Base-by-base conservation (phyloP, 2,329 filamentous ascomycete species). In the Didymella keratinophila region DNA sequence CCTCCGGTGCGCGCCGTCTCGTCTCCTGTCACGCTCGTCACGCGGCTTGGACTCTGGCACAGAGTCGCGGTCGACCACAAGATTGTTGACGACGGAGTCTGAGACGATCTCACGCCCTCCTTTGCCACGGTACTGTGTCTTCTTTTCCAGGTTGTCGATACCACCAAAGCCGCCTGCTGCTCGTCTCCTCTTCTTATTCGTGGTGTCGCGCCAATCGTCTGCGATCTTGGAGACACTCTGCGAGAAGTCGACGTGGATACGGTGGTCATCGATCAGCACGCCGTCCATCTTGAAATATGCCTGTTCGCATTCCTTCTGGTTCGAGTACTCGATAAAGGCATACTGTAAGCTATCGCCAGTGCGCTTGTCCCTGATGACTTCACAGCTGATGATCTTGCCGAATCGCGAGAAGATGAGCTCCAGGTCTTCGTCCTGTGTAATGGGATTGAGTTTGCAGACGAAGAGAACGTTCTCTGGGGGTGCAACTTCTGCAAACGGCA, bases 281-380 rank as follows among this genome's bases (percentile, higher is more conserved):
- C 90, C 92, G 76, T 99, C 93, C 95, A 99, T 99, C 80, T 99
- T 99, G 81, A 96, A 95, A 73, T 97, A 99, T 2, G 95, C 95
- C 51, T 91, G 87, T 78, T 99, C 95, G 76, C 95, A 98, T 52
- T 94, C 91, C 66, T 89, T 87, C 78, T 97, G 95, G 54, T 96
- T 90, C 58, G 94, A 91, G 70, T 94, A 99, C 75, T 99, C 95
- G 71, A 99, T 96, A 68, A 99, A 99, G 1, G 95, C 93, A 74
- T 99, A 99, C 76, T 99, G 95, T 47, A 99, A 80, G 71, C 92
- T 97, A 78, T 99, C 95, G 4, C 93, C 93, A 0, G 94, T 97
- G 71, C 92, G 92, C 73, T 91, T 91, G 76, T 99, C 95, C 47
- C 94, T 86, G 62, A 99, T 97, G 32, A 99, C 91, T 78, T 99